Conservation (phyloP, 805 yeast species). For the Metschnikowia noctiluminum region DNA sequence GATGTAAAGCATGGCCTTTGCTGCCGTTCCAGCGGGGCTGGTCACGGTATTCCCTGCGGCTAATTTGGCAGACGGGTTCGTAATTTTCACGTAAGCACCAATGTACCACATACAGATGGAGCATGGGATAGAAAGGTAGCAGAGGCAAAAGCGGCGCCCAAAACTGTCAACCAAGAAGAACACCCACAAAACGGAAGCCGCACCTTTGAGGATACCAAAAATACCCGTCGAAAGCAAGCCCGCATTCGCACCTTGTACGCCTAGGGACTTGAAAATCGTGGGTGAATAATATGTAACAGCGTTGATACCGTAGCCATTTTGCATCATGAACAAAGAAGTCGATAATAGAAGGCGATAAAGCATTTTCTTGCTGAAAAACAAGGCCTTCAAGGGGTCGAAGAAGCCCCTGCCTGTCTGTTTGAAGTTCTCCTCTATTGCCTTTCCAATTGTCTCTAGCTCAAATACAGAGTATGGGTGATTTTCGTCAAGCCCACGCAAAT, state of each 20-base stretch:
- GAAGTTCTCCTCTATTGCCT: conserved; percentile 24
- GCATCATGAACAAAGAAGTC: conserved; percentile 39
- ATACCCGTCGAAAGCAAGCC: conserved; percentile 51
- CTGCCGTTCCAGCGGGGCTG: conserved; percentile 41
- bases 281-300: conserved; percentile 56
- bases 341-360: conserved; percentile 37
- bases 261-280: conserved; percentile 46
- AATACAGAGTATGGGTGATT: conserved; percentile 39
- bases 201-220: conserved; percentile 48
- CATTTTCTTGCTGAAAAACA: conserved; percentile 28
- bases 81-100: conserved; percentile 45
- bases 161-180: conserved; percentile 43
- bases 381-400: conserved; percentile 36
- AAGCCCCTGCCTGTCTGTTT: conserved; percentile 35
- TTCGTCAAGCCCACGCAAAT: conserved; percentile 35
- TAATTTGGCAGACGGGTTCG: conserved; percentile 23
- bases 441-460: conserved; percentile 32
- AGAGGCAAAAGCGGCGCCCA: conserved; percentile 44
- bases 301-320: conserved; percentile 47
- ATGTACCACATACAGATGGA: conserved; percentile 46
- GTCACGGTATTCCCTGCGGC: conserved; percentile 23
- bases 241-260: conserved; percentile 44
- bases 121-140: conserved; percentile 38
- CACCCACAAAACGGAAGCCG: conserved; percentile 44
- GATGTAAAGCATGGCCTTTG: conserved; percentile 43